Evolutionary conservation across 2,329 filamentous ascomycete genomes (phyloP), one percentile per base, ranked within the genome.

Genomic region (Diplodia corticola): DNA sequence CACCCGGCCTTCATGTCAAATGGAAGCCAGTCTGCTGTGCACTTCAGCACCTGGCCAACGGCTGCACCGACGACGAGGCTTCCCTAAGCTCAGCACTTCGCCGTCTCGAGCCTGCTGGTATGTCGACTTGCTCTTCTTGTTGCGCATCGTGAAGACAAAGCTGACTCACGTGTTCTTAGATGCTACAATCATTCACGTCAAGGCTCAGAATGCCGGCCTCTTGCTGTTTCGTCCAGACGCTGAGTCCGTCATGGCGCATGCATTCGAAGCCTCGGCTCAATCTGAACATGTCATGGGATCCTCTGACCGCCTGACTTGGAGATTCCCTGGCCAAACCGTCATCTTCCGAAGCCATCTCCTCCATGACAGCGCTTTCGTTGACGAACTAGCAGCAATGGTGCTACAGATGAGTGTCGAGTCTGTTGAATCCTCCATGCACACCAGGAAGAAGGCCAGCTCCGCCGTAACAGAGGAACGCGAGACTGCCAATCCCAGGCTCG

Each of bases 201-300:
- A 73, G 20, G 73, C 71, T 1, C 83, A 85, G 66, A 86, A 85
- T 70, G 80, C 82, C 1, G 81, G 76, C 0, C 65, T 85, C 0
- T 64, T 85, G 1, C 69, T 84, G 28, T 75, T 76, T 2, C 74
- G 65, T 26, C 12, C 44, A 12, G 49, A 40, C 28, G 64, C 37
- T 1, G 33, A 70, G 1, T 5, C 37, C 7, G 68, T 79, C 1
- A 72, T 81, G 2, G 81, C 77, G 44, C 73, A 84, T 68, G 72
- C 75, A 0, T 85, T 84, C 48, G 83, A 85, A 68, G 71, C 83
- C 0, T 81, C 81, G 0, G 77, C 83, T 1, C 68, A 65, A 0
- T 81, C 80, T 37, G 64, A 72, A n/a, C 67, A 72, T 0, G 78
- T 82, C 0, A 78, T 81, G 35, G 67, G 65, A 0, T 75, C 76